Evolutionary conservation across 1,284 basidiomycete genomes (phyloP), one percentile per base, ranked within the genome.

Genomic region (Tilletia indica): DNA sequence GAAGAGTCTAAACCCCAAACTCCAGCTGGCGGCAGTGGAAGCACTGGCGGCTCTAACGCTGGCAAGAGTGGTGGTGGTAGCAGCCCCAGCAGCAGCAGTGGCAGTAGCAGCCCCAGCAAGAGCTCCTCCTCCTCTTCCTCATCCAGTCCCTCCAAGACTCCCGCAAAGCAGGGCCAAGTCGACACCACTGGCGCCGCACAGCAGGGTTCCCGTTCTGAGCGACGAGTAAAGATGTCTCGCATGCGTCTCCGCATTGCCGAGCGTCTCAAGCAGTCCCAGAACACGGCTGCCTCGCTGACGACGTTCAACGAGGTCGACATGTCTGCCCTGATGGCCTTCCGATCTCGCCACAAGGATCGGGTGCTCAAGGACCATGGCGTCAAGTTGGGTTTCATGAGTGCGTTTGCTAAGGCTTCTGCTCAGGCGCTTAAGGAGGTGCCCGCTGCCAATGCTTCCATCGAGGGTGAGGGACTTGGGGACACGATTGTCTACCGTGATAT

Each of bases 241-340:
- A 99, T 99, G 97, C 93, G 96, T 74, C 88, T 92, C 79, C 92
- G 96, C 76, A 99, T 99, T 82, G 93, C 96, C 67, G 94, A 97
- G 87, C 93, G 96, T 72, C 89, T 99, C 84, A 99, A 99, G 88
- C 92, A 97, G 85, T 97, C 95, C 56, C 96, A 99, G 86, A 98
- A 98, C 86, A 90, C 94, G 14, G 97, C 96, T 11, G 96, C 96
- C 64, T 94, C 94, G 72, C 87, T 99, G 76, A 99, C 97, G 69
- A 99, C 96, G 61, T 99, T 99, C 89, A 98, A 99, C 87, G 96
- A 99, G 87, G 94, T 99, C 84, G 96, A 99, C 88, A 99, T 99
- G 96, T 94, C 93, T 63, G 91, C 91, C 64, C 87, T 98, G 75
- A 93, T 98, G 88, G 91, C 92, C 69, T 91, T 99, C 90, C 91